Evolutionary conservation across 2,329 filamentous ascomycete species (phyloP), one percentile per base, ranked within the genome.

Genomic region (Colletotrichum caudatum): DNA sequence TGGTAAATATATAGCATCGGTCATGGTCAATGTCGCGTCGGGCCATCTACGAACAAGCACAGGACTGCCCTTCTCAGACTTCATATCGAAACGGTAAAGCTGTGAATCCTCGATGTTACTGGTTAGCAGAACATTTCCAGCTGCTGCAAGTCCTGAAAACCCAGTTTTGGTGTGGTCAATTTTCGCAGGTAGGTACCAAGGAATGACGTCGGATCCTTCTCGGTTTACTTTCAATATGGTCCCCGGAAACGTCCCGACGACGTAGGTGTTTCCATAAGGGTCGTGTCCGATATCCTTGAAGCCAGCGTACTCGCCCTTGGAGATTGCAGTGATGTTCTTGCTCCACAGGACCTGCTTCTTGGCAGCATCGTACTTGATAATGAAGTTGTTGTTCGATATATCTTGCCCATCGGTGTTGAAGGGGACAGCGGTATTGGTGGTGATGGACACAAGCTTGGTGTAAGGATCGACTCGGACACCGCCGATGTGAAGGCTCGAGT

Each of bases 1-100:
- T 8, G 81, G 81, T 37, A 82, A 65, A 46, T 79, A 79, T 2
- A 80, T 76, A 9, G 78, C 80, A 66, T 82, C 79, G 35, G 59
- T 72, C 33, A 37, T 39, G 12, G 23, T 41, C 23, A 74, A 63
- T 6, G 64, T 23, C 23, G 29, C 12, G 29, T 72, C 29, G 20
- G 74, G 74, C 6, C 62, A 64, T n/a, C 70, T 63, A 9, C 71
- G 73, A 0, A 76, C 70, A 16, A 70, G 73, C 23, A 73, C 66
- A 12, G 74, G 73, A 7, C 44, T 60, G 26, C 74, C 74, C 26
- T 61, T 67, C 14, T 56, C 37, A 50, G 66, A 66, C n/a, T 44
- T 72, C 57, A 71, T 64, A 35, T 75, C 73, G 64, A 75, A 76
- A 12, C 74, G 74, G 33, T 69, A 74, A 20, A 76, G 65, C 33